Conservation (phyloP, 1,284 basidiomycete genomes). For the Sphagnurus paluster region DNA sequence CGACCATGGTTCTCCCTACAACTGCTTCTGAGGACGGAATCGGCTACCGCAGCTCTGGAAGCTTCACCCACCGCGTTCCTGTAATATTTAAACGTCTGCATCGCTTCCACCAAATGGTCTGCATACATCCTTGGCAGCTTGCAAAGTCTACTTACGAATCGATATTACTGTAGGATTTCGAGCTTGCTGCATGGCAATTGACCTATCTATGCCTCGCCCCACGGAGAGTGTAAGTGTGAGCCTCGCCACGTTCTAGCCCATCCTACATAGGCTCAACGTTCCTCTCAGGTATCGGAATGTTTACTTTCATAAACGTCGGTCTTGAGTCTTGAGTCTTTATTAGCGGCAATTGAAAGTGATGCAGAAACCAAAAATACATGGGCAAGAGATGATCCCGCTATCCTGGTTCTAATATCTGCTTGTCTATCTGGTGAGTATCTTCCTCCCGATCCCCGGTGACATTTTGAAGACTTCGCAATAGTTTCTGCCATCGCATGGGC, state of each 20-base stretch:
- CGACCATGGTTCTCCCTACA: constrained; percentile 61
- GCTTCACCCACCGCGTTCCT: constrained; percentile 60
- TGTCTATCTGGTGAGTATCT: constrained; percentile 65
- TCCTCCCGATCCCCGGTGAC: background rate
- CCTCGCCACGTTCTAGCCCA: constrained; percentile 5
- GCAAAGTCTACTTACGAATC: background rate
- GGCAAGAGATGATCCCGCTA: constrained; percentile 95
- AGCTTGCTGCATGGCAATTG: constrained; percentile 91
- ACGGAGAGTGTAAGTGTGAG: constrained; percentile 76
- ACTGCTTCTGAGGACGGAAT: constrained; percentile 42
- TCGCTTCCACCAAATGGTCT: constrained; percentile 85
- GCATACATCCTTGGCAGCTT: constrained; percentile 22
- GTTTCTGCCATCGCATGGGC: constrained; percentile 77
- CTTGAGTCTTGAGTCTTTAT: background rate
- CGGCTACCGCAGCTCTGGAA: constrained; percentile 32
- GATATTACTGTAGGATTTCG: constrained; percentile 74
- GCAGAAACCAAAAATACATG: constrained; percentile 97
- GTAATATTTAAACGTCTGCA: constrained; percentile 76
- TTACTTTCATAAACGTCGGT: constrained; percentile 86
- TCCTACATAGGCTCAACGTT: background rate
- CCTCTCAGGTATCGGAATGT: constrained; percentile 78
- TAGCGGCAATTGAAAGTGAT: background rate
- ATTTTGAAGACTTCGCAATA: background rate
- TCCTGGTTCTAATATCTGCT: constrained; percentile 80
- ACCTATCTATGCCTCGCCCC: constrained; percentile 91